Evolutionary conservation across 176 grass and related monocot species (phyloP).

Genomic region (Oropetium thomaeum): DNA sequence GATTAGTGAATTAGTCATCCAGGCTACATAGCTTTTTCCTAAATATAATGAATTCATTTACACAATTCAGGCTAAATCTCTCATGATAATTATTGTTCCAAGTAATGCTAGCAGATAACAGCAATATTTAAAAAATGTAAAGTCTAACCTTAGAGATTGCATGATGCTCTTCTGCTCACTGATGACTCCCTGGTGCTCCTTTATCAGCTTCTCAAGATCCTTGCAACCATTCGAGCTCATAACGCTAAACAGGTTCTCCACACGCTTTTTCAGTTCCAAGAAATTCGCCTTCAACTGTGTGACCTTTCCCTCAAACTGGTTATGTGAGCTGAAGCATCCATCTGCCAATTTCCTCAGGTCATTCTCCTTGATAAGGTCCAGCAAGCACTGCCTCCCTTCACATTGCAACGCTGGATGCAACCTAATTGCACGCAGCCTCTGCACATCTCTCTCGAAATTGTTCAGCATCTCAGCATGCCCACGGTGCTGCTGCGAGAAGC

Average conservation of each 20-base stretch:
- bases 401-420: conserved; percentile 62
- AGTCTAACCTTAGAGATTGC: conserved; percentile 85
- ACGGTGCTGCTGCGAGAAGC: conserved; percentile 75
- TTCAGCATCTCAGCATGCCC: conserved; percentile 50
- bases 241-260: conserved; percentile 60
- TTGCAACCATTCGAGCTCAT: conserved; percentile 70
- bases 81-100: conserved; percentile 2
- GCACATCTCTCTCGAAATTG: conserved; percentile 83
- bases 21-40: neutral
- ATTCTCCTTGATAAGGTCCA: conserved; percentile 84
- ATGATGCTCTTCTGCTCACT: conserved; percentile 88
- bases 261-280: conserved; percentile 66
- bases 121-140: neutral
- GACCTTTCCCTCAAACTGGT: conserved; percentile 71
- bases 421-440: conserved; percentile 54
- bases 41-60: conserved; percentile 18
- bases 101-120: conserved; percentile 3
- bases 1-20: neutral
- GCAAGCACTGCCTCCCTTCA: conserved; percentile 56
- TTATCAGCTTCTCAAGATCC: conserved; percentile 75
- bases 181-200: conserved; percentile 65
- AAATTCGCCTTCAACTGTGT: conserved; percentile 66
- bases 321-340: conserved; percentile 68
- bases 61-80: conserved; percentile 20
- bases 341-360: conserved; percentile 60